These are phyloP conservation scores for Pulveroboletus frians DNA, from an alignment of 768 basidiomycete species.

Conservation along the genomic window DNA sequence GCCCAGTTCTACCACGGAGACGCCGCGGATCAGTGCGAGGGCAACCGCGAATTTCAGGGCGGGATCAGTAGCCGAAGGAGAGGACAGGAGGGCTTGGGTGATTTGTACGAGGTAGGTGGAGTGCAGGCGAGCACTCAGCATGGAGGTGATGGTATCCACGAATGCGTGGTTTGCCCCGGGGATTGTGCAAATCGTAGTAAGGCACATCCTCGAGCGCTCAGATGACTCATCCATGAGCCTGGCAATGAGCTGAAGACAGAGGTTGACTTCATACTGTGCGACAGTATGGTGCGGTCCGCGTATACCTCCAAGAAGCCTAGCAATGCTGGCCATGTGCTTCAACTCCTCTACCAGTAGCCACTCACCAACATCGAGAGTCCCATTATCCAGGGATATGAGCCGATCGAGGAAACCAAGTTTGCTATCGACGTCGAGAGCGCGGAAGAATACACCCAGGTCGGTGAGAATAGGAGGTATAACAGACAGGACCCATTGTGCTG, in stretches of 20 bases:
- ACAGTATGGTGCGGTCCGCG: constrained; percentile 35
- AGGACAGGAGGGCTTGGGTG: constrained; percentile 28
- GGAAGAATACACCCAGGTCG: constrained; percentile 54
- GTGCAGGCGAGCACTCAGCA: constrained; percentile 46
- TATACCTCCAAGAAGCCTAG: constrained; percentile 33
- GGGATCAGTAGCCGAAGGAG: constrained; percentile 20
- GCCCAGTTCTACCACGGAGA: constrained; percentile 20
- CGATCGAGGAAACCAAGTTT: constrained; percentile 50
- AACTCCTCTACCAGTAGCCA: constrained; percentile 68
- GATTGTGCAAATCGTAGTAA: constrained; percentile 37
- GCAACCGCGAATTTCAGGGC: constrained; percentile 33
- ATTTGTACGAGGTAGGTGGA: constrained; percentile 43
- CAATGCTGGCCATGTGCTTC: constrained; percentile 40
- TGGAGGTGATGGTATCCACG: constrained; percentile 36
- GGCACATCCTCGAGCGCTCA: constrained; percentile 39
- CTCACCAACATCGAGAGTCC: constrained; percentile 32
- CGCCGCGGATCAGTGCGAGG: constrained; percentile 29
- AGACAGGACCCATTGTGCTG: constrained; percentile 42
- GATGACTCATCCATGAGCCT: constrained; percentile 41
- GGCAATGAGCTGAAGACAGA: constrained; percentile 46
- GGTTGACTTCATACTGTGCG: constrained; percentile 44
- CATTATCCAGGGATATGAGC: constrained; percentile 50
- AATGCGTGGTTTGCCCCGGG: constrained; percentile 42
- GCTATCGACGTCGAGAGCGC: constrained; percentile 50
- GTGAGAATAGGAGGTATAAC: constrained; percentile 55